Evolutionary conservation across 495 filamentous ascomycete species (phyloP).

Genomic region (Aspergillus leporis): DNA sequence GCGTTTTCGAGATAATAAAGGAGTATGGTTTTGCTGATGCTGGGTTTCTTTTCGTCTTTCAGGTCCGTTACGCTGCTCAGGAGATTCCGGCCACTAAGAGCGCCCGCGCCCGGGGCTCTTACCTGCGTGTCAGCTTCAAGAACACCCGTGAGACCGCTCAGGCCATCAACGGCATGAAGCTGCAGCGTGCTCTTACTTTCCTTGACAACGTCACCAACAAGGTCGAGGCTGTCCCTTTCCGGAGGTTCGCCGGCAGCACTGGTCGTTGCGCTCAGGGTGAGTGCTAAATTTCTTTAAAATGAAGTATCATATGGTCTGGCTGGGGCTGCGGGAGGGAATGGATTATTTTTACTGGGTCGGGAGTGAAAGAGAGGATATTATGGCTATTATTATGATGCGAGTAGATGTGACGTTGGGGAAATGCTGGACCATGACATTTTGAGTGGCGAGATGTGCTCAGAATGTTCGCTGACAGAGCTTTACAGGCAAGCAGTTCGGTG

Average conservation of each 20-base stretch:
- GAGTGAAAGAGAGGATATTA: background rate
- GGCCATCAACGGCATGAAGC: slow-evolving; percentile 99
- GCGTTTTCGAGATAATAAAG: slow-evolving; percentile 7
- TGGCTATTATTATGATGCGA: background rate
- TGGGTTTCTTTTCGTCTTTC: slow-evolving; percentile 27
- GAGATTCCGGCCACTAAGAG: slow-evolving; percentile 87
- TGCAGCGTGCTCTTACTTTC: slow-evolving; percentile 89
- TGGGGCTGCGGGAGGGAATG: background rate
- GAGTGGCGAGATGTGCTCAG: background rate
- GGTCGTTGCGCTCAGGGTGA: slow-evolving; percentile 95
- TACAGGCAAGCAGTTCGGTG: slow-evolving; percentile 97
- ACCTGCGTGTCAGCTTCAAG: slow-evolving; percentile 99
- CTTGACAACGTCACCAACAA: slow-evolving; percentile 95
- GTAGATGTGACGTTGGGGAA: background rate
- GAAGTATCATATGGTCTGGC: background rate
- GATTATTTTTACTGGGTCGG: background rate
- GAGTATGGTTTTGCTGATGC: slow-evolving; percentile 30
- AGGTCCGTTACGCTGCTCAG: slow-evolving; percentile 98
- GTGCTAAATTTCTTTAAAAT: slow-evolving; percentile 34
- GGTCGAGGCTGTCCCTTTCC: slow-evolving; percentile 95
- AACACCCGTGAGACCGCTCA: slow-evolving; percentile 99
- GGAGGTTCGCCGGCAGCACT: slow-evolving; percentile 90
- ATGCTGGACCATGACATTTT: background rate
- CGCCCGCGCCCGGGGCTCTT: slow-evolving; percentile 94
- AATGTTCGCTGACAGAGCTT: slow-evolving; percentile 24